Evolutionary conservation across 352 stramenopile species (phyloP), one percentile per base, ranked within the genome.

Genomic region (Phytophthora parvispora): DNA sequence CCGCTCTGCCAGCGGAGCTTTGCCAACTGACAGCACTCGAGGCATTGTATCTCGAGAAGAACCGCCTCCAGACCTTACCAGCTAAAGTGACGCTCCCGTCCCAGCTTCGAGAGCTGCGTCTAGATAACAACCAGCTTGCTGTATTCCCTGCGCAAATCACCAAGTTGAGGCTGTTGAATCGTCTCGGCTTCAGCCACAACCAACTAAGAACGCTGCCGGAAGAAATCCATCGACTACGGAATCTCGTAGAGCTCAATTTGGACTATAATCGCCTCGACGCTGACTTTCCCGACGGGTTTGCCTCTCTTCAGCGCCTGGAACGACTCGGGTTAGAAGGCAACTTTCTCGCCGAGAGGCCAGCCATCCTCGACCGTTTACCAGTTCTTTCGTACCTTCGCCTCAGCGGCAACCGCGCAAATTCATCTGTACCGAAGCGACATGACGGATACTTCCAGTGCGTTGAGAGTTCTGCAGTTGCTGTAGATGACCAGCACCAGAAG

Each of bases 251-350:
- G 29, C 57, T 94, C 15, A 78, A 94, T 24, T 58, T 94, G 32
- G 84, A 93, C 66, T 77, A 82, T 69, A 94, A 94, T 38, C 32
- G 28, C 13, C 78, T 94, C 27, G 70, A 83, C 6, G 48, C 64
- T 18, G 20, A 62, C 6, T 40, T 94, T 15, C 81, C 84, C 1
- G 24, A 66, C 10, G 83, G 81, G 24, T 67, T 94, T 36, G 57
- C 29, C 27, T 24, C 54, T 3, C 75, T 94, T 20, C 72, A 70
- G 25, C 64, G 77, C 4, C 78, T 94, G 18, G 77, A 88, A 59
- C 67, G 86, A 7, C 73, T 94, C 20, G 84, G 86, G 22, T 76
- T 94, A 12, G 84, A 91, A 53, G 74, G 77, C 5, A 94, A 94
- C 50, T 62, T 64, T 34, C 60, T 94, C 9, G 52, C 31, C 0